Evolutionary conservation across 2,329 filamentous ascomycete species (phyloP).

Genomic region (Botrytis fabae): DNA sequence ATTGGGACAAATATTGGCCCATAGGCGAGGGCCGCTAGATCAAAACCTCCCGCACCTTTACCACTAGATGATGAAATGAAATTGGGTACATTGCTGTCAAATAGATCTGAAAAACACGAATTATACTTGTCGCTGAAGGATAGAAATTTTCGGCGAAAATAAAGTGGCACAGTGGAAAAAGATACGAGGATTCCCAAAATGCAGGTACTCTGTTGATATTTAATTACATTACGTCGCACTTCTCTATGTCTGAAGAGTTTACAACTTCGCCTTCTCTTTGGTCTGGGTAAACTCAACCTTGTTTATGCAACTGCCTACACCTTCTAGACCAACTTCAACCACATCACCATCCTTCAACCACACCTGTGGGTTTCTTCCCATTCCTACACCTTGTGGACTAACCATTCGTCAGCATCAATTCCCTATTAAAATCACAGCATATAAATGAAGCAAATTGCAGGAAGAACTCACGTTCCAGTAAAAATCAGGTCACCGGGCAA

Average conservation of each 20-base stretch:
- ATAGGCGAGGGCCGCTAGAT: not conserved
- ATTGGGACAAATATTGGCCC: not conserved
- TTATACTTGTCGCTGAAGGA: not conserved
- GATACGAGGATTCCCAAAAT: not conserved
- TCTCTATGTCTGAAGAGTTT: not conserved
- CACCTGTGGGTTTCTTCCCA: slow-evolving; percentile 64
- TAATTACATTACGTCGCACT: not conserved
- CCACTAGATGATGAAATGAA: not conserved
- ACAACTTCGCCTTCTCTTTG: slow-evolving; percentile 39
- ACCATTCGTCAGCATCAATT: not conserved
- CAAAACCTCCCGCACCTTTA: not conserved
- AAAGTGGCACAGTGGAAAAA: not conserved
- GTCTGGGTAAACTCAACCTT: slow-evolving; percentile 48
- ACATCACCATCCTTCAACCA: slow-evolving; percentile 71
- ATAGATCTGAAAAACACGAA: not conserved
- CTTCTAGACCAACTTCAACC: slow-evolving; percentile 67
- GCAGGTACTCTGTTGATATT: not conserved
- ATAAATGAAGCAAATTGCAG: not conserved
- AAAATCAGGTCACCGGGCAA: slow-evolving; percentile 66
- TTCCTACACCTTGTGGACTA: slow-evolving; percentile 66
- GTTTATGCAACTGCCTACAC: slow-evolving; percentile 61
- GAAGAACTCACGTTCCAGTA: slow-evolving; percentile 54
- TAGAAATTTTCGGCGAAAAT: not conserved
- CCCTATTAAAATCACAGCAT: not conserved
- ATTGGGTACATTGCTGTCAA: not conserved